Evolutionary conservation across 768 basidiomycete genomes (phyloP).

Genomic region (Hypholoma fasciculare): DNA sequence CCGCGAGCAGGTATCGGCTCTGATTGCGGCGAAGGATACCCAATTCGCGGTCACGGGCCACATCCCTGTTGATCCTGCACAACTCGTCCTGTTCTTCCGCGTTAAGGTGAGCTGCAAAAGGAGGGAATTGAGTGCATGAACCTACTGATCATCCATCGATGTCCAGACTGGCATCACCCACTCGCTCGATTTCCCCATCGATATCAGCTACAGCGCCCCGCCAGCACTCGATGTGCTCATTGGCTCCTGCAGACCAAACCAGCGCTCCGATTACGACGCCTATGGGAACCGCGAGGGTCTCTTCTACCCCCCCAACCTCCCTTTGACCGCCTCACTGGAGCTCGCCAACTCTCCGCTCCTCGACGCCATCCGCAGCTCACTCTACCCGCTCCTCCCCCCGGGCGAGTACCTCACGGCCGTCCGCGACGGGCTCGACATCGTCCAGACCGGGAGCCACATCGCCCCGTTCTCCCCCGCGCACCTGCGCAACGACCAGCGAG

Average conservation of each 20-base stretch:
- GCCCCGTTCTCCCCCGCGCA: slow-evolving; percentile 49
- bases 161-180: slow-evolving; percentile 76
- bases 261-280: slow-evolving; percentile 47
- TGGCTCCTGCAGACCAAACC: slow-evolving; percentile 69
- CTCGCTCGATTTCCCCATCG: slow-evolving; percentile 80
- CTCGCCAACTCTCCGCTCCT: slow-evolving; percentile 82
- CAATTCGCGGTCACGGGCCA: slow-evolving; percentile 68
- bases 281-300: slow-evolving; percentile 65
- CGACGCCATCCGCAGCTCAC: slow-evolving; percentile 66
- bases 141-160: slow-evolving; percentile 6
- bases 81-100: slow-evolving; percentile 74
- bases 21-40: slow-evolving; percentile 59
- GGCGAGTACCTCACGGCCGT: slow-evolving; percentile 71
- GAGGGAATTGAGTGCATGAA: background rate
- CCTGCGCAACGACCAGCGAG: slow-evolving; percentile 61
- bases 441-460: slow-evolving; percentile 61
- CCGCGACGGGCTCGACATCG: slow-evolving; percentile 70
- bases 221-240: slow-evolving; percentile 80
- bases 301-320: slow-evolving; percentile 71
- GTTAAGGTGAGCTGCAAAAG: slow-evolving; percentile 54
- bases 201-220: slow-evolving; percentile 71
- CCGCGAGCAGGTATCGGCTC: slow-evolving; percentile 51
- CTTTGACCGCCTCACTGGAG: slow-evolving; percentile 75
- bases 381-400: slow-evolving; percentile 70
- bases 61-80: slow-evolving; percentile 68